Conservation (phyloP, 345 rosid genomes). For the Erucastrum elatum region DNA sequence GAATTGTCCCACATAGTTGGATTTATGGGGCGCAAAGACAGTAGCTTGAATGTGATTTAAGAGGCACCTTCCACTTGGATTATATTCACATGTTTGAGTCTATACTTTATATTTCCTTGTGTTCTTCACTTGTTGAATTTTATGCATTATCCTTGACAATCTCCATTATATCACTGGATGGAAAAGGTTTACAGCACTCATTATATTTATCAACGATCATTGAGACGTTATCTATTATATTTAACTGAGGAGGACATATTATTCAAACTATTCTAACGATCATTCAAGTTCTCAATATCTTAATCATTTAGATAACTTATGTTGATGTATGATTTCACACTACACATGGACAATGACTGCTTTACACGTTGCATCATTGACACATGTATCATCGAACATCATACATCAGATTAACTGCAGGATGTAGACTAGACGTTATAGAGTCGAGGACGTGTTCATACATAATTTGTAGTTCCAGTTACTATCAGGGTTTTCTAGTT, state of each 20-base stretch:
- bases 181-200: slow-evolving; percentile 8
- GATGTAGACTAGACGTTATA: not conserved
- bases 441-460: not conserved
- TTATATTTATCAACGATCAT: slow-evolving; percentile 25
- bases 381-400: not conserved
- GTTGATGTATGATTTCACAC: not conserved
- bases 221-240: slow-evolving; percentile 31
- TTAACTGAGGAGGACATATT: not conserved
- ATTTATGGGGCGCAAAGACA: slow-evolving; percentile 35
- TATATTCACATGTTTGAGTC: slow-evolving; percentile 30
- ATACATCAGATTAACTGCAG: not conserved
- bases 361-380: not conserved
- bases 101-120: slow-evolving; percentile 17
- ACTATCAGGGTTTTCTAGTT: not conserved
- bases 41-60: slow-evolving; percentile 31
- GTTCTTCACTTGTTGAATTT: slow-evolving; percentile 26
- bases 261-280: not conserved
- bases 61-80: slow-evolving; percentile 25
- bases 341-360: not conserved
- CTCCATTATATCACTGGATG: slow-evolving; percentile 6
- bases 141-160: slow-evolving; percentile 12
- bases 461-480: not conserved
- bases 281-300: not conserved
- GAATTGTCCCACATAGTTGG: slow-evolving; percentile 37
- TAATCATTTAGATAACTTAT: not conserved